A percentile compares a stretch with the other conserved stretches of the same genome.
These are phyloP conservation scores for Yamadazyma oceani DNA, from an alignment of 1,139 yeast species.

Conservation along the genomic window DNA sequence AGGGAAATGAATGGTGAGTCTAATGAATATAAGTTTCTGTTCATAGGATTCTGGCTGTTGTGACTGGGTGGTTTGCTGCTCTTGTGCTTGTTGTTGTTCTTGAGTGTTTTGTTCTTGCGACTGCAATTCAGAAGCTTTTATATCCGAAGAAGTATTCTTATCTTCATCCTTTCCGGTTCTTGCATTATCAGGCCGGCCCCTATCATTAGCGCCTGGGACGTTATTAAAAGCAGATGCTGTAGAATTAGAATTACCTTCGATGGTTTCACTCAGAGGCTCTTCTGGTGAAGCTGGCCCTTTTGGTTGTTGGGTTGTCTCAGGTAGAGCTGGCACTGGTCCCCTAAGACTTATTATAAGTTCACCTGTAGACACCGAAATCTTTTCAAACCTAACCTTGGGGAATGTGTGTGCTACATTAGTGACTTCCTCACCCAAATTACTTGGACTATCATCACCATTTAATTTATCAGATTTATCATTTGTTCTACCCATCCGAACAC, in stretches of 20 bases:
- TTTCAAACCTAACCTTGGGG: slow-evolving; percentile 83
- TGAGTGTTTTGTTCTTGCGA: background rate
- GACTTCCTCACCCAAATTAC: slow-evolving; percentile 87
- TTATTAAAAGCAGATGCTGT: too few species aligned
- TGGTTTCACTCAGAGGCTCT: too few species aligned
- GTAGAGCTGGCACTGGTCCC: slow-evolving; percentile 63
- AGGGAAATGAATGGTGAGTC: slow-evolving; percentile 72
- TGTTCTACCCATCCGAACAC: slow-evolving; percentile 73
- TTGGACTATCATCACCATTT: slow-evolving; percentile 48
- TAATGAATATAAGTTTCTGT: slow-evolving; percentile 64
- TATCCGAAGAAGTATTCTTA: background rate
- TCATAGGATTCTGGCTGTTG: slow-evolving; percentile 21
- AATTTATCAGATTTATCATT: slow-evolving; percentile 33
- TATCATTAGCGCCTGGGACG: slow-evolving; percentile 3
- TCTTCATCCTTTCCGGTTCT: slow-evolving; percentile 3
- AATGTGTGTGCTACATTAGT: slow-evolving; percentile 87
- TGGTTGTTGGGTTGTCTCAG: background rate
- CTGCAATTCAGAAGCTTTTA: background rate
- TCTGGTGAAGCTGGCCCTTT: slow-evolving; percentile 1
- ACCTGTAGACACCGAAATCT: slow-evolving; percentile 86
- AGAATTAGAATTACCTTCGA: slow-evolving; percentile 1
- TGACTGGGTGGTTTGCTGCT: background rate
- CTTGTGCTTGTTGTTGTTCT: background rate
- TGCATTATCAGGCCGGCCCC: slow-evolving; percentile 3
- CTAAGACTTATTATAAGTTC: slow-evolving; percentile 68